These are phyloP conservation scores for Hymenoscyphus infarciens DNA, from an alignment of 2,329 filamentous ascomycete genomes.

Conservation along the genomic window DNA sequence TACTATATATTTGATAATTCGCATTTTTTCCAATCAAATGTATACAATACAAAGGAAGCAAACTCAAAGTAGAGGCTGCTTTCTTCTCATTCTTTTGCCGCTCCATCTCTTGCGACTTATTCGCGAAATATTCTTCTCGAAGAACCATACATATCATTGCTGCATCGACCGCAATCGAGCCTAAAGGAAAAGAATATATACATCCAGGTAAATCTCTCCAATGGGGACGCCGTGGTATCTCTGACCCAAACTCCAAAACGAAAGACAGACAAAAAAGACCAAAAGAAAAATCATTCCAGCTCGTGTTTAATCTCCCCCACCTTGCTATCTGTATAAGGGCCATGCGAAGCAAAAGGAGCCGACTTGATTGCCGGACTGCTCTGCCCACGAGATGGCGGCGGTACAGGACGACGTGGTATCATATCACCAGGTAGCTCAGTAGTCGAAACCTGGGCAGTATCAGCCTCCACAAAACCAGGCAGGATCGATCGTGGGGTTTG, in stretches of 20 bases:
- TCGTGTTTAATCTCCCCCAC: conserved; percentile 10
- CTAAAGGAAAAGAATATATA: neutral
- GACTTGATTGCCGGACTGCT: neutral
- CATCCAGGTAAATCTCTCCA: neutral
- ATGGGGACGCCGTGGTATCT: neutral
- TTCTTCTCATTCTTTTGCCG: no score
- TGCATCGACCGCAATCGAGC: no score
- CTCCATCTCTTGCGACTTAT: no score
- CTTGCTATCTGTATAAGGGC: conserved; percentile 4
- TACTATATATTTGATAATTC: no score
- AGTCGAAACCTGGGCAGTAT: conserved; percentile 5
- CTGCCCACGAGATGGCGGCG: neutral
- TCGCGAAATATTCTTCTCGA: no score
- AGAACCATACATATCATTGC: no score
- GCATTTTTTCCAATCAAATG: no score
- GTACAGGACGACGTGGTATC: neutral
- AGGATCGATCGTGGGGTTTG: neutral
- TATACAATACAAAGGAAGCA: no score
- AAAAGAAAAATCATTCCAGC: neutral
- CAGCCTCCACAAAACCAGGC: conserved; percentile 7
- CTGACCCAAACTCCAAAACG: neutral
- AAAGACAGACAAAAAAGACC: neutral
- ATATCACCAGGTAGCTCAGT: neutral
- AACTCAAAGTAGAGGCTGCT: no score
- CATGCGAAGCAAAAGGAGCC: neutral